Evolutionary conservation across 1,284 basidiomycete species (phyloP).

Genomic region (Ustilago cynodontis): DNA sequence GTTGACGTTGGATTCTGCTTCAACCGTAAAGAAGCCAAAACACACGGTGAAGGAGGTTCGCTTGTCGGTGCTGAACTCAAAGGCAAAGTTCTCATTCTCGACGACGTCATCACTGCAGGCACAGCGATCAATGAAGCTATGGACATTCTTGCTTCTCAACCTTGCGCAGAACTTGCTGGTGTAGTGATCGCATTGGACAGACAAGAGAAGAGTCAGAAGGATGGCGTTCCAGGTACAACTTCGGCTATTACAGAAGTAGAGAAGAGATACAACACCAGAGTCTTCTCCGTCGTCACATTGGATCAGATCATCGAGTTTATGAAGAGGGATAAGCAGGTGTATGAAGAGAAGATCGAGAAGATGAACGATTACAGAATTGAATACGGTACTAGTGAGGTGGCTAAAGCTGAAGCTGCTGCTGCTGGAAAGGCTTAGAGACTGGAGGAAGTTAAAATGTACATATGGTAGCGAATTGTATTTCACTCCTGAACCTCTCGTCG

Average conservation of each 20-base stretch:
- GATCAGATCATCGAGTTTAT: constrained; percentile 87
- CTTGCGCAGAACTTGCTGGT: constrained; percentile 76
- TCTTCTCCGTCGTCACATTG: constrained; percentile 84
- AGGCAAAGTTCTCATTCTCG: constrained; percentile 82
- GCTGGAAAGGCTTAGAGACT: constrained; percentile 10
- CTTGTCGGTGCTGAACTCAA: constrained; percentile 87
- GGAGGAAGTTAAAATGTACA: background rate
- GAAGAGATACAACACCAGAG: constrained; percentile 77
- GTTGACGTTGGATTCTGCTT: constrained; percentile 85
- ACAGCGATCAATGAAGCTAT: constrained; percentile 69
- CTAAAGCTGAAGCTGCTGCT: constrained; percentile 26
- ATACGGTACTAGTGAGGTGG: constrained; percentile 76
- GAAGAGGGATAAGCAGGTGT: constrained; percentile 74
- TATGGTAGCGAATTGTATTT: background rate
- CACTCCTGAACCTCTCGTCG: background rate
- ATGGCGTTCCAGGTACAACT: constrained; percentile 61
- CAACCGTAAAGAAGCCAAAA: constrained; percentile 95
- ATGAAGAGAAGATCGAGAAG: constrained; percentile 76
- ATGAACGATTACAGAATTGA: constrained; percentile 85
- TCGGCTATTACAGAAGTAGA: constrained; percentile 80
- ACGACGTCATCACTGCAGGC: constrained; percentile 97
- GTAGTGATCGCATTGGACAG: constrained; percentile 91
- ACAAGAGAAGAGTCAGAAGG: constrained; percentile 82
- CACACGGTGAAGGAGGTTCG: constrained; percentile 94
- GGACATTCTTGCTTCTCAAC: constrained; percentile 58